Evolutionary conservation across 495 filamentous ascomycete species (phyloP).

Genomic region (Penicillium bialowiezense): DNA sequence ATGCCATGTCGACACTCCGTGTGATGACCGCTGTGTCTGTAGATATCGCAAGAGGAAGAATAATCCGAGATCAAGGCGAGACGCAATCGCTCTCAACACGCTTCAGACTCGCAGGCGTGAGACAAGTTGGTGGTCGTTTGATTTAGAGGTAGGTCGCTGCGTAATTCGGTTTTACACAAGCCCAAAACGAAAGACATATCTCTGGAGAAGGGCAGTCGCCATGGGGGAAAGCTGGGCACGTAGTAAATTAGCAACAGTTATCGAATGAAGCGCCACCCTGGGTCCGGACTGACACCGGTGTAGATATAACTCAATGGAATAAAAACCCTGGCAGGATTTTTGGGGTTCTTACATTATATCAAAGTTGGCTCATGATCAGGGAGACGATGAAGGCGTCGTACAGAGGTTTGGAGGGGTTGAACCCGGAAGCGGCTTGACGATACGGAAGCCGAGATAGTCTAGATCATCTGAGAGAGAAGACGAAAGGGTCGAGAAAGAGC

Average conservation of each 20-base stretch:
- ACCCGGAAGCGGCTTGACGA: background rate
- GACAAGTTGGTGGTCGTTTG: constrained; percentile 27
- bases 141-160: constrained; percentile 38
- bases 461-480: constrained; percentile 1
- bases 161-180: constrained; percentile 48
- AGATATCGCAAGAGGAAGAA: constrained; percentile 13
- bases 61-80: constrained; percentile 18
- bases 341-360: constrained; percentile 26
- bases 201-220: constrained; percentile 51
- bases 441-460: background rate
- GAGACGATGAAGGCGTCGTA: constrained; percentile 16
- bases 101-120: constrained; percentile 17
- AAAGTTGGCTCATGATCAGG: constrained; percentile 30
- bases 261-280: too few species aligned
- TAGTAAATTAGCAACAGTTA: constrained; percentile 16
- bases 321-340: background rate
- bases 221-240: constrained; percentile 40
- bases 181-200: constrained; percentile 51
- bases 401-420: constrained; percentile 10
- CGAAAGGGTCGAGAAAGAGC: background rate
- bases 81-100: constrained; percentile 20
- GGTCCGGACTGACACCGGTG: too few species aligned
- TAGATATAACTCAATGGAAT: background rate
- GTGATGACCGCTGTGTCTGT: constrained; percentile 11
- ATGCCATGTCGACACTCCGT: constrained; percentile 34